Evolutionary conservation across 495 filamentous ascomycete genomes (phyloP).

Genomic region (Penicillium chermesinum): DNA sequence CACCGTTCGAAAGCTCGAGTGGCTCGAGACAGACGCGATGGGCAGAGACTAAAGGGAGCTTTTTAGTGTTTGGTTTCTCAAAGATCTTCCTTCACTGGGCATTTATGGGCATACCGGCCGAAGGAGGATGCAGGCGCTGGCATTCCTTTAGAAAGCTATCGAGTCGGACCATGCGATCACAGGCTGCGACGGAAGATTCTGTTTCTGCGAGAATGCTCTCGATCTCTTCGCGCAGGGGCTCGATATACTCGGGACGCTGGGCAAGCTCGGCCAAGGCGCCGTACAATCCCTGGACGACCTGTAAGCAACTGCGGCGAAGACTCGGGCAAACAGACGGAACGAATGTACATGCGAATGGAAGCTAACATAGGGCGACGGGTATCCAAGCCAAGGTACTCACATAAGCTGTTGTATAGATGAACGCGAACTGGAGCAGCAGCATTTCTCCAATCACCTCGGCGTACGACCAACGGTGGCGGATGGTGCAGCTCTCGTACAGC

Average conservation of each 20-base stretch:
- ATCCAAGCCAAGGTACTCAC: constrained; percentile 4
- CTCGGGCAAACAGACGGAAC: not conserved
- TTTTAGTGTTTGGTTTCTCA: too few relatives aligned
- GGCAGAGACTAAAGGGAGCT: constrained; percentile 25
- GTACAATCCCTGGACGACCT: constrained; percentile 16
- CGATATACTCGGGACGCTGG: constrained; percentile 23
- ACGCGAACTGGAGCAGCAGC: constrained; percentile 24
- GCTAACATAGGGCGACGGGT: not conserved
- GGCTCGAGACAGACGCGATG: constrained; percentile 17
- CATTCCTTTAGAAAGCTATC: constrained; percentile 31
- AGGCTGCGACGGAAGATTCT: constrained; percentile 12
- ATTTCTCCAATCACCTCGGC: constrained; percentile 23
- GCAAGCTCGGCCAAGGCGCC: constrained; percentile 21
- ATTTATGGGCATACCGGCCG: constrained; percentile 18
- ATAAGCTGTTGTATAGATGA: constrained; percentile 25
- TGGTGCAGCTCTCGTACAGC: constrained; percentile 18
- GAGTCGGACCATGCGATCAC: constrained; percentile 16
- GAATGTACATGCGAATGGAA: not conserved
- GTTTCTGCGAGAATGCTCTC: constrained; percentile 4
- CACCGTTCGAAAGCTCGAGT: constrained; percentile 20
- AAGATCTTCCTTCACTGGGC: constrained; percentile 1
- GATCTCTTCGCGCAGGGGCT: constrained; percentile 20
- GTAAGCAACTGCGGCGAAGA: not conserved
- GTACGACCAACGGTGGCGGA: constrained; percentile 20
- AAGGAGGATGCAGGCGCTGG: constrained; percentile 23